phyloP scores from a whole-genome alignment of 2,329 filamentous ascomycete genomes.

The Fusarium goolgardi region DNA sequence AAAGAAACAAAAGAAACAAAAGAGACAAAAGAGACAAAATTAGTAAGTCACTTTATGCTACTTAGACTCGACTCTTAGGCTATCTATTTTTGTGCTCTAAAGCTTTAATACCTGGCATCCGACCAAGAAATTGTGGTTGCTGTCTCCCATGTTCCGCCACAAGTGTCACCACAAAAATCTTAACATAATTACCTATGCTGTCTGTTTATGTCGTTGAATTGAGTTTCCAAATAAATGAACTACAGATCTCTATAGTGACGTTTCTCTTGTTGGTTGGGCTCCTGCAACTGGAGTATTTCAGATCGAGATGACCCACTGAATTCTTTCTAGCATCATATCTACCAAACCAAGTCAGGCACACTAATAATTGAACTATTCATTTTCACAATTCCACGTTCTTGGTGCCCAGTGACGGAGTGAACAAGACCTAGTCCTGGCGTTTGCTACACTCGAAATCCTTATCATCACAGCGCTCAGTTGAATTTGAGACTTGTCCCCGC shows the following conservation, averaged over 20 bases:
- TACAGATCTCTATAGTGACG: neutral
- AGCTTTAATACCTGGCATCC: neutral
- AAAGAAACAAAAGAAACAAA: too few relatives aligned
- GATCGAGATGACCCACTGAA: constrained; percentile 32
- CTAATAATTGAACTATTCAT: constrained; percentile 12
- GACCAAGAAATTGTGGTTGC: neutral
- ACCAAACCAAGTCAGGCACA: constrained; percentile 19
- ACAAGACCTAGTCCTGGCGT: too few relatives aligned
- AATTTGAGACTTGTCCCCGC: neutral
- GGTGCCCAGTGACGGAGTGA: neutral
- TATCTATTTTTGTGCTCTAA: neutral
- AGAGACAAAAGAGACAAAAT: neutral
- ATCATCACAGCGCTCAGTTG: neutral
- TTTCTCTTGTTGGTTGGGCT: neutral
- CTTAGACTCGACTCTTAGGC: neutral
- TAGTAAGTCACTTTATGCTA: neutral
- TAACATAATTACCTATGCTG: neutral
- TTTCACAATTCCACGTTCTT: neutral
- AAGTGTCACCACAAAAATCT: neutral
- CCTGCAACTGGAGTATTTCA: neutral
- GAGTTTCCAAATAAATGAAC: neutral
- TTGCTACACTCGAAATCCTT: too few relatives aligned
- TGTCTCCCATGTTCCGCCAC: neutral
- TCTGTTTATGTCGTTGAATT: neutral
- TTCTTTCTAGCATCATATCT: constrained; percentile 35